Conservation (phyloP, 2,329 filamentous ascomycete genomes). For the Colletotrichum neosansevieriae region DNA sequence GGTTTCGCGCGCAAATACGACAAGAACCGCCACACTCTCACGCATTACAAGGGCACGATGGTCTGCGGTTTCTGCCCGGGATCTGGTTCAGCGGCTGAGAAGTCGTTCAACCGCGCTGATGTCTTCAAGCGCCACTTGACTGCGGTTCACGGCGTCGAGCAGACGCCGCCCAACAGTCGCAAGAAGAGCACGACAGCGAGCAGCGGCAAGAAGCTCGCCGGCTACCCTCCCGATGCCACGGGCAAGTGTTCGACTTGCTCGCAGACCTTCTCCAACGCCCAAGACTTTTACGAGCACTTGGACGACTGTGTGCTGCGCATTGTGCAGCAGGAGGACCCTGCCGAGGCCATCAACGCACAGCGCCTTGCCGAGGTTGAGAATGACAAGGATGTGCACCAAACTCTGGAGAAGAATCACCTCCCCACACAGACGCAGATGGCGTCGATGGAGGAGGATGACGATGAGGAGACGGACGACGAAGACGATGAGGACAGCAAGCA, state of each 20-base stretch:
- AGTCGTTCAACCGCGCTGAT: conserved; percentile 95
- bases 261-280: conserved; percentile 88
- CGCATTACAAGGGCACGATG: conserved; percentile 98
- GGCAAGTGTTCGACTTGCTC: conserved; percentile 97
- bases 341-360: conserved; percentile 76
- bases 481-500: conserved; percentile 65
- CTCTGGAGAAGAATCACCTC: conserved; percentile 73
- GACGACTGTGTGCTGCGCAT: conserved; percentile 81
- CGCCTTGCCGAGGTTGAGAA: conserved; percentile 75
- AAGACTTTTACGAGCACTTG: conserved; percentile 98
- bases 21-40: conserved; percentile 93
- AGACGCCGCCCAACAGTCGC: conserved; percentile 90
- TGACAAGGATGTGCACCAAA: conserved; percentile 71
- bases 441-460: conserved; percentile 56
- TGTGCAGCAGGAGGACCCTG: conserved; percentile 78
- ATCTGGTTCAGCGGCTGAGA: conserved; percentile 88
- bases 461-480: conserved; percentile 62
- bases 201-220: conserved; percentile 73
- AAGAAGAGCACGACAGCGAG: conserved; percentile 69
- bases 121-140: conserved; percentile 96
- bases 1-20: conserved; percentile 96
- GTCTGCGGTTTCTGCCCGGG: conserved; percentile 95
- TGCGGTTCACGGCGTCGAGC: conserved; percentile 91
- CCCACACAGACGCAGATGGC: conserved; percentile 57
- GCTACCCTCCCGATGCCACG: conserved; percentile 81